phyloP scores from a whole-genome alignment of 768 basidiomycete species.

The Sutorius australiensis region DNA sequence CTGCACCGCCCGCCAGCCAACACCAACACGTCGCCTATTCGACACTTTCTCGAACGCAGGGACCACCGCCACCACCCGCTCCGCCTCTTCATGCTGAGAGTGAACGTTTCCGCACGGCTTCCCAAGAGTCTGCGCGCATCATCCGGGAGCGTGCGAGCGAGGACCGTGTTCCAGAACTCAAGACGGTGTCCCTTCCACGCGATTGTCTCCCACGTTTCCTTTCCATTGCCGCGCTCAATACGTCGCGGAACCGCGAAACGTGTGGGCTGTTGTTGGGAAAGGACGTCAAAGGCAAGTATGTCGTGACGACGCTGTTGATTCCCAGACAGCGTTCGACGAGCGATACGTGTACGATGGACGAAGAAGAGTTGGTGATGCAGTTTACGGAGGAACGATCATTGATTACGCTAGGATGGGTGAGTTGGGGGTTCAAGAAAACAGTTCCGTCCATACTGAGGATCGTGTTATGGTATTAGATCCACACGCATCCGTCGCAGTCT shows the following conservation, averaged over 20 bases:
- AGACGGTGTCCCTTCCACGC: slow-evolving; percentile 64
- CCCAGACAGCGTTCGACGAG: slow-evolving; percentile 87
- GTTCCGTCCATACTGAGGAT: not conserved
- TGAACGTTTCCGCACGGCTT: slow-evolving; percentile 32
- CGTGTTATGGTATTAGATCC: slow-evolving; percentile 53
- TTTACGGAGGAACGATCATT: slow-evolving; percentile 79
- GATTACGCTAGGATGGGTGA: slow-evolving; percentile 89
- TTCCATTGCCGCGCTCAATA: slow-evolving; percentile 74
- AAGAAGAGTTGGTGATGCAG: slow-evolving; percentile 80
- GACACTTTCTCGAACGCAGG: slow-evolving; percentile 26
- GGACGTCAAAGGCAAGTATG: slow-evolving; percentile 52
- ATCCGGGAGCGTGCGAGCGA: slow-evolving; percentile 26
- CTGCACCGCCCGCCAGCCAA: slow-evolving; percentile 8
- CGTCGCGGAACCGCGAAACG: slow-evolving; percentile 75
- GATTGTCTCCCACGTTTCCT: slow-evolving; percentile 75
- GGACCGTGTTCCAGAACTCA: slow-evolving; percentile 45
- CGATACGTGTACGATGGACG: slow-evolving; percentile 91
- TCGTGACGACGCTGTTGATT: slow-evolving; percentile 79
- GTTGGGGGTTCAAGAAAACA: slow-evolving; percentile 19
- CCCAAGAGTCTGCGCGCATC: slow-evolving; percentile 35
- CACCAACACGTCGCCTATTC: slow-evolving; percentile 21
- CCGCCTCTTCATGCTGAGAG: slow-evolving; percentile 22
- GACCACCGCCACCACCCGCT: slow-evolving; percentile 20
- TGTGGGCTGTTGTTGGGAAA: slow-evolving; percentile 83
- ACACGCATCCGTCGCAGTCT: slow-evolving; percentile 87